Percentiles rank a stretch among this genome's conserved stretches.
Evolutionary conservation across 139 green algal genomes (phyloP).

Genomic region (Pedinophyceae sp.): DNA sequence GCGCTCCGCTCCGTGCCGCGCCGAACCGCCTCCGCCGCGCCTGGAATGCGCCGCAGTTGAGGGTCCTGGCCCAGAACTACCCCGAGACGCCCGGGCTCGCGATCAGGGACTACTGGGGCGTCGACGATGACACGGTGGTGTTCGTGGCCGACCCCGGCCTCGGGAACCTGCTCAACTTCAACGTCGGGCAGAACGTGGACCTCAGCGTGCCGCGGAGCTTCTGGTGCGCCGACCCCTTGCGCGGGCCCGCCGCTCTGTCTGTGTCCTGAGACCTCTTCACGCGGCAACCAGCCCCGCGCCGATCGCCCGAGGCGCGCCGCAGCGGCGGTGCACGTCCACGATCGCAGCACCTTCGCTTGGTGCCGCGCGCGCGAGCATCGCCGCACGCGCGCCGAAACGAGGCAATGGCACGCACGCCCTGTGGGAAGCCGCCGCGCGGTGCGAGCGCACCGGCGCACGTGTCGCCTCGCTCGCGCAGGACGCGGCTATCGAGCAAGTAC

Average conservation of each 20-base stretch:
- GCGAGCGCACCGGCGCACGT: neutral
- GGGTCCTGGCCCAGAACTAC: constrained; percentile 94
- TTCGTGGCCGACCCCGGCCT: constrained; percentile 72
- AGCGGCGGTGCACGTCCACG: too few relatives aligned
- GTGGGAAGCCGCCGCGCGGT: neutral
- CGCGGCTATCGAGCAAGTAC: constrained; percentile 71
- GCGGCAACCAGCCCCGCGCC: too few relatives aligned
- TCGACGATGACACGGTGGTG: constrained; percentile 86
- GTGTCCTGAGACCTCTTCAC: too few relatives aligned
- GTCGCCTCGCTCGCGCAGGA: constrained; percentile 77
- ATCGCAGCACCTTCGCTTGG: neutral
- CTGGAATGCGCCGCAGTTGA: too few relatives aligned
- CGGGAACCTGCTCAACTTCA: constrained; percentile 97
- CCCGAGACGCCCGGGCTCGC: constrained; percentile 78
- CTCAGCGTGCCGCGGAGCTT: neutral
- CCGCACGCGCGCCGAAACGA: neutral
- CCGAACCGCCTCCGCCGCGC: too few relatives aligned
- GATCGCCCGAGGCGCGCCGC: too few relatives aligned
- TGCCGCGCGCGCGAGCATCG: too few relatives aligned
- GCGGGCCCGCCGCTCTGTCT: too few relatives aligned
- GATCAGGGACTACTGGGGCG: constrained; percentile 87
- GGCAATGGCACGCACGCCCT: neutral
- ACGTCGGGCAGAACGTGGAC: constrained; percentile 67
- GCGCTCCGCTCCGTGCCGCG: too few relatives aligned
- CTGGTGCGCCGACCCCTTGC: neutral